These are phyloP conservation scores for Macrocybe gigantea DNA, from an alignment of 768 basidiomycete species.

Conservation along the genomic window DNA sequence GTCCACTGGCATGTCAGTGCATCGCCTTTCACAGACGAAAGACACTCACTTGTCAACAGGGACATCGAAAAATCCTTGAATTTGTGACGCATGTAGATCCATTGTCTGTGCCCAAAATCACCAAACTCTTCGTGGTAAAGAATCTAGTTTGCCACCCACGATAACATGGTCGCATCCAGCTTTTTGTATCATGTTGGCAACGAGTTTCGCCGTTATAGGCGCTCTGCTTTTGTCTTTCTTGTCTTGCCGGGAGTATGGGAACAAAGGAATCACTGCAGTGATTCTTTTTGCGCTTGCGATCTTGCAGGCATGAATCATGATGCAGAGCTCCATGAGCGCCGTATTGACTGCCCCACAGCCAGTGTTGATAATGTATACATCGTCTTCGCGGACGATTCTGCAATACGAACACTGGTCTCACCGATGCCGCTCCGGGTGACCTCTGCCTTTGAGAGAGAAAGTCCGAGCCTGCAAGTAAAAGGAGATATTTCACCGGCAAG, in stretches of 20 bases:
- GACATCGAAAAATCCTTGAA: constrained; percentile 99
- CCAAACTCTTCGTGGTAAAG: constrained; percentile 7
- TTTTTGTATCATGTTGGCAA: constrained; percentile 95
- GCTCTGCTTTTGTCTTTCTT: constrained; percentile 99
- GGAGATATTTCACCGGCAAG: constrained; percentile 8
- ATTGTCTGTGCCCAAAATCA: constrained; percentile 61
- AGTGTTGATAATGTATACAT: constrained; percentile 98
- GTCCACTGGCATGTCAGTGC: constrained; percentile 7
- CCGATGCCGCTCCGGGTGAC: constrained; percentile 86
- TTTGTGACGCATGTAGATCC: constrained; percentile 98
- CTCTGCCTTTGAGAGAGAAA: constrained; percentile 83
- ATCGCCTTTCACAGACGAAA: neutral
- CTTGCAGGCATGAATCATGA: constrained; percentile 99
- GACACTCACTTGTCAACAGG: constrained; percentile 96
- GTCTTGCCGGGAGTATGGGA: constrained; percentile 96
- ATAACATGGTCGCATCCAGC: constrained; percentile 96
- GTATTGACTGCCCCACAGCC: constrained; percentile 86
- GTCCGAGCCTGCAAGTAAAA: constrained; percentile 62
- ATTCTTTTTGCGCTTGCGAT: constrained; percentile 98
- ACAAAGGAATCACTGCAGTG: constrained; percentile 96
- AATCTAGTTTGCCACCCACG: constrained; percentile 40
- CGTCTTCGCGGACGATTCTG: constrained; percentile 97
- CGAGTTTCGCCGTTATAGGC: constrained; percentile 96
- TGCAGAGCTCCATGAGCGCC: constrained; percentile 95
- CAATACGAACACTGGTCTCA: constrained; percentile 87